Conservation (phyloP, 495 filamentous ascomycete species). For the Aspergillus asperescens region DNA sequence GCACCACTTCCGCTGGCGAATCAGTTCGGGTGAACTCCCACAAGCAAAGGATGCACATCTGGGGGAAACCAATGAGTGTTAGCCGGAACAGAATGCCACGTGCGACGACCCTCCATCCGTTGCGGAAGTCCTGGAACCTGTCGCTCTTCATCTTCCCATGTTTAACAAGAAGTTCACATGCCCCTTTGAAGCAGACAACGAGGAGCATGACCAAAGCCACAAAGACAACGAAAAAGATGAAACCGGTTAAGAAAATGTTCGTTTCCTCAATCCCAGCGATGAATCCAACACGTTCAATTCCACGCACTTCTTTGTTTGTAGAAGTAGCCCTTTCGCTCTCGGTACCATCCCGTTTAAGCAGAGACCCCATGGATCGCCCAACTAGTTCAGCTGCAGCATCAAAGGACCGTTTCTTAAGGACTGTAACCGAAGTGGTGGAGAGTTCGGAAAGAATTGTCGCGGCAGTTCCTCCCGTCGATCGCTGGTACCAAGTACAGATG, state of each 20-base stretch:
- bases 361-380: constrained; percentile 41
- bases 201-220: constrained; percentile 64
- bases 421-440: constrained; percentile 71
- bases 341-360: constrained; percentile 48
- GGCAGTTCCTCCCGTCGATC: constrained; percentile 83
- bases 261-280: constrained; percentile 77
- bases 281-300: constrained; percentile 90
- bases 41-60: constrained; percentile 84
- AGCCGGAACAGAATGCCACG: constrained; percentile 91
- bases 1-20: constrained; percentile 79
- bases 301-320: constrained; percentile 65
- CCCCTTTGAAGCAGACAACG: constrained; percentile 73
- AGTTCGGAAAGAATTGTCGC: constrained; percentile 73
- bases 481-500: constrained; percentile 94
- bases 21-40: constrained; percentile 90
- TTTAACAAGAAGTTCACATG: constrained; percentile 68
- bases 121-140: constrained; percentile 90
- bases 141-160: constrained; percentile 76
- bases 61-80: constrained; percentile 87
- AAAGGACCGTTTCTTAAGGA: constrained; percentile 61
- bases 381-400: constrained; percentile 38
- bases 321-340: constrained; percentile 41
- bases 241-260: constrained; percentile 89
- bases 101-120: constrained; percentile 79
- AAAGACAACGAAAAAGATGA: constrained; percentile 86